Conservation (phyloP, 345 rosid genomes). For the Corchorus olitorius region DNA sequence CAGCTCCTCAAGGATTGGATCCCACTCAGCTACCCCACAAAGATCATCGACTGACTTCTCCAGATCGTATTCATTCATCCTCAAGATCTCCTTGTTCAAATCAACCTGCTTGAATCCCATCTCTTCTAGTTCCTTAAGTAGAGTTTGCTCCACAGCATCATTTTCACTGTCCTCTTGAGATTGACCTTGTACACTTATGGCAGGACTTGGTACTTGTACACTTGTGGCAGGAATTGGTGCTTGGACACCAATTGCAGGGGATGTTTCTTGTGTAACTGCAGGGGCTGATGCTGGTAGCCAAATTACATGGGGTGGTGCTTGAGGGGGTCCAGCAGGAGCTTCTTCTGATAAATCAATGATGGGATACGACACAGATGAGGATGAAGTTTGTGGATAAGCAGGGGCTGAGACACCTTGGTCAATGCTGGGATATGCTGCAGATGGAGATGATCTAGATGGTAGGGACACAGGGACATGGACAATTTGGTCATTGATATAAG, state of each 20-base stretch:
- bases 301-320: not conserved
- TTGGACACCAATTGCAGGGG: not conserved
- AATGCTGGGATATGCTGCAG: conserved; percentile 14
- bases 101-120: conserved; percentile 95
- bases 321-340: conserved; percentile 24
- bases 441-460: not conserved
- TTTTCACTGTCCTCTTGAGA: conserved; percentile 21
- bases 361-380: conserved; percentile 42
- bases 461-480: conserved; percentile 32
- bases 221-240: not conserved
- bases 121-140: conserved; percentile 80
- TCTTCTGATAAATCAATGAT: conserved; percentile 48
- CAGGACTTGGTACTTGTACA: not conserved
- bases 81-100: conserved; percentile 81
- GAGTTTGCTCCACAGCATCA: conserved; percentile 43
- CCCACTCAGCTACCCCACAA: conserved; percentile 84
- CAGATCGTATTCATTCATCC: conserved; percentile 71
- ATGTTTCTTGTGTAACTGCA: not conserved
- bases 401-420: conserved; percentile 20
- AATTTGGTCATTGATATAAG: conserved; percentile 22
- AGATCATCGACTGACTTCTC: conserved; percentile 80
- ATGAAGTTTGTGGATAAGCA: conserved; percentile 20
- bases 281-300: not conserved
- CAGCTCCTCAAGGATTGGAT: conserved; percentile 81
- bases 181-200: no score